Evolutionary conservation across 305 asterid genomes (phyloP), one percentile per base, ranked within the genome.

Genomic region (Striga hermonthica): DNA sequence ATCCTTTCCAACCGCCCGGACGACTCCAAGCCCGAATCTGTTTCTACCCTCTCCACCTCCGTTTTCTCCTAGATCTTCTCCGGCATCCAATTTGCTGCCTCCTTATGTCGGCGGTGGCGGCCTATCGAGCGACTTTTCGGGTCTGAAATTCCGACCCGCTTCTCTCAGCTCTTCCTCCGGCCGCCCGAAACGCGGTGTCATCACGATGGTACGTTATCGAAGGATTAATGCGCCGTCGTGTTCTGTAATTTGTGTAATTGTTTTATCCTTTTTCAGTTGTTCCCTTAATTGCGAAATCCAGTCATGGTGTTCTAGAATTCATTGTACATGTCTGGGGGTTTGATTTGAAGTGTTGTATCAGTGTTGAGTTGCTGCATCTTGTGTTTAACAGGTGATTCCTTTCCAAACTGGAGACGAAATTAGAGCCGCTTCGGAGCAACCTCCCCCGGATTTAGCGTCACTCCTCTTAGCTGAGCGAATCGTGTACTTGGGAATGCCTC

Each of bases 391-490:
- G 99, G 99, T 86, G 41, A 90, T 90, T 75, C 99, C 96, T 43
- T 90, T 82, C 78, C 72, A 92, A 45, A 82, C 81, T 76, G 95
- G 96, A 74, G 84, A 81, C 71, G 96, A n/a, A n/a, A n/a, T n/a
- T n/a, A n/a, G n/a, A n/a, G n/a, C n/a, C n/a, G n/a, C n/a, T n/a
- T n/a, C 91, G 56, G 84, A 86, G 86, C 92, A 85, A 67, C 90
- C 96, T 75, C 97, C 99, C 9, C 97, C 99, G 66, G 96, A 93
- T 85, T 83, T 93, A 64, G 95, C 96, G 28, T 88, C 97, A n/a
- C 85, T 88, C 82, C 74, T 90, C 74, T 88, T 74, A 76, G 80
- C 80, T 78, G 82, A 90, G 65, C 88, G 99, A 59, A 90, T 93
- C 50, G 96, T 93, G 64, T 93, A 90, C 81, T 74, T 93, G 92